Percentiles rank a stretch among this genome's conserved stretches.
Conservation (phyloP, 768 basidiomycete species). For the Mycena vulgaris region DNA sequence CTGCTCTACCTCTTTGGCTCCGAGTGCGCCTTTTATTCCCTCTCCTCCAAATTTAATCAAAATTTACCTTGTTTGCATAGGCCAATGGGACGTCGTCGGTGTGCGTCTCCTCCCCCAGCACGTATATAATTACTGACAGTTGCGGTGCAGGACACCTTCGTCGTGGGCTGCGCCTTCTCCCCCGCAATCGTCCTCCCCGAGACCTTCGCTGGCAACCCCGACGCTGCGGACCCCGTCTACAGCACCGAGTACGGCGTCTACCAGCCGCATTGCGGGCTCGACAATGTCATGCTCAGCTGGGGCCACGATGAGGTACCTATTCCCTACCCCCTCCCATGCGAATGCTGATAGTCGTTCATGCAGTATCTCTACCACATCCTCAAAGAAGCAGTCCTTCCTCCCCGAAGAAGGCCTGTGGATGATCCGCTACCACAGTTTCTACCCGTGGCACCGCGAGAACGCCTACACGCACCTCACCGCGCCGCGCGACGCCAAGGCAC, state of each 20-base stretch:
- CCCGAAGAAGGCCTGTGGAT: slow-evolving; percentile 88
- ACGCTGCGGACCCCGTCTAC: slow-evolving; percentile 66
- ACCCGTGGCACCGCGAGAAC: slow-evolving; percentile 93
- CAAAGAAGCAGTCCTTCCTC: slow-evolving; percentile 84
- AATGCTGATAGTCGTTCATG: slow-evolving; percentile 4
- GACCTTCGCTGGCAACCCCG: slow-evolving; percentile 70
- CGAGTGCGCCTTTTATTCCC: slow-evolving; percentile 48
- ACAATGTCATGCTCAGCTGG: slow-evolving; percentile 76
- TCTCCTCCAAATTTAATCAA: neutral
- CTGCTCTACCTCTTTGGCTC: slow-evolving; percentile 88
- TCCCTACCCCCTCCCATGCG: slow-evolving; percentile 39
- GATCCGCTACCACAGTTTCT: slow-evolving; percentile 96
- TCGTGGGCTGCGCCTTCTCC: slow-evolving; percentile 88
- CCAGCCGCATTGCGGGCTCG: slow-evolving; percentile 83
- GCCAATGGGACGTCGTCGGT: slow-evolving; percentile 97
- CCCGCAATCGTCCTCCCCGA: slow-evolving; percentile 83
- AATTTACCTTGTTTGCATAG: slow-evolving; percentile 42
- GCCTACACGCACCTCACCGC: slow-evolving; percentile 87
- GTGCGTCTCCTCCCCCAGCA: slow-evolving; percentile 60
- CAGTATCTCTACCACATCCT: slow-evolving; percentile 90
- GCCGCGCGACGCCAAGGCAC: slow-evolving; percentile 73
- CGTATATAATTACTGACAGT: too few species aligned
- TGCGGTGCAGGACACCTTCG: slow-evolving; percentile 72
- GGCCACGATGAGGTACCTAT: slow-evolving; percentile 72
- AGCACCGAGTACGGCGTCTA: slow-evolving; percentile 82